Base-by-base conservation (phyloP, 2,329 filamentous ascomycete species). In the Neurospora sp. region DNA sequence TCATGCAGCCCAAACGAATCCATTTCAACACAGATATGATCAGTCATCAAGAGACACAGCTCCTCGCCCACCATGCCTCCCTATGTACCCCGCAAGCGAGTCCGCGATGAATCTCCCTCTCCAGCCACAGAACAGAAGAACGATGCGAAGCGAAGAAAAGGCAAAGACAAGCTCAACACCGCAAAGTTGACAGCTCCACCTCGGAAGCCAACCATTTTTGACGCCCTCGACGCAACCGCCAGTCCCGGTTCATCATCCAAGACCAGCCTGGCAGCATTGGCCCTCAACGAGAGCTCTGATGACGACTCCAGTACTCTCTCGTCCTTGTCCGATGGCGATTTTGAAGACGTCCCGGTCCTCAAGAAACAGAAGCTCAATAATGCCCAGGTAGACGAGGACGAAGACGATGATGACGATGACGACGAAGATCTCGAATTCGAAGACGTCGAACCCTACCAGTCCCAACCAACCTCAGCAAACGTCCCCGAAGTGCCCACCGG, bases 371-470 rank as follows among this genome's bases (percentile, higher is more conserved):
- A 84, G 73, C 77, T 72, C 28, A 41, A 74, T 1, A 74, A 76
- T 5, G 74, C 74, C 17, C 75, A 74, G 0, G 77, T 40, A 79
- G 81, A 6, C 11, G 19, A 28, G 19, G 82, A 82, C 0, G 81
- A 84, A 4, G 76, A 79, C 0, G 80, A 81, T 0, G 83, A 84
- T 12, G 85, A 90, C 46, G 85, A 28, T 28, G 28, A 87, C 10
- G 86, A 89, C 40, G 87, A 89, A 43, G 87, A 89, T 67, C 84
- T 91, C 4, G 86, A 87, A 71, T 89, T 89, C 52, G 88, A 89
- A 43, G 72, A 88, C 71, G 88, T 88, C 52, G 88, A 89, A 72
- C 86, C 87, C 73, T 86, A 88, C 11, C 77, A 80, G 1, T 76
- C 80, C 52, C 80, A 78, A 70, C 74, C 77, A 67, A 73, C 79